Base-by-base conservation (phyloP, 169 alveolate species). In the Plasmodium fragile region DNA sequence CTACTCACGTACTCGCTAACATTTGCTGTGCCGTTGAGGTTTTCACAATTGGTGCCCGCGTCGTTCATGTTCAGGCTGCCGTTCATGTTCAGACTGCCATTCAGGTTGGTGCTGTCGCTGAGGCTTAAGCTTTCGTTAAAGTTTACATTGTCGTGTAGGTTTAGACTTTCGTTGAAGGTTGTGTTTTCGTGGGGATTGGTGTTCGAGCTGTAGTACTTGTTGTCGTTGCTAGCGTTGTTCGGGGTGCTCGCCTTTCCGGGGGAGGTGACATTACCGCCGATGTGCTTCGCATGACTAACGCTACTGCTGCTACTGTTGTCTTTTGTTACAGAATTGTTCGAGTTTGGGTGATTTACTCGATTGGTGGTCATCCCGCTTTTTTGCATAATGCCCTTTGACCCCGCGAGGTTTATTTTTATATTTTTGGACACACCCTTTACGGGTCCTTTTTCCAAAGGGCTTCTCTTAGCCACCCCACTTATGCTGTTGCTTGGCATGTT, bases 351-450 rank as follows among this genome's bases (percentile, higher is more conserved):
- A 28, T 45, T 84, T 28, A 49, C 22, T 13, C n/a, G 83, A 73
- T 84, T 49, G 22, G 70, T 53, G 53, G 30, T 84, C 6, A 22
- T 73, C 18, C 73, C 65, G 53, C 53, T 73, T 22, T 49, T 84
- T n/a, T 84, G 59, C 53, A 5, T 84, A 73, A n/a, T 49, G n/a
- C 65, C 53, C 39, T 49, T 49, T 18, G 89, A 87, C 30, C 93
- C 81, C 18, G 73, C 93, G 10, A 87, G 41, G 41, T 87, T 87
- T 55, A 87, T 87, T 87, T 87, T 77, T 65, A 87, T 87, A 59
- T 87, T 87, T 52, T 87, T 87, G 5, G 55, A 52, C 32, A 59
- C 25, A 55, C 49, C 80, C 43, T 75, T 87, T 32, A 41, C 39
- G 45, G 45, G 69, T 13, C 11, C 25, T 70, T 53, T 85, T 36